These are phyloP conservation scores for Cystofilobasidium macerans DNA, from an alignment of 768 basidiomycete genomes.

Conservation along the genomic window DNA sequence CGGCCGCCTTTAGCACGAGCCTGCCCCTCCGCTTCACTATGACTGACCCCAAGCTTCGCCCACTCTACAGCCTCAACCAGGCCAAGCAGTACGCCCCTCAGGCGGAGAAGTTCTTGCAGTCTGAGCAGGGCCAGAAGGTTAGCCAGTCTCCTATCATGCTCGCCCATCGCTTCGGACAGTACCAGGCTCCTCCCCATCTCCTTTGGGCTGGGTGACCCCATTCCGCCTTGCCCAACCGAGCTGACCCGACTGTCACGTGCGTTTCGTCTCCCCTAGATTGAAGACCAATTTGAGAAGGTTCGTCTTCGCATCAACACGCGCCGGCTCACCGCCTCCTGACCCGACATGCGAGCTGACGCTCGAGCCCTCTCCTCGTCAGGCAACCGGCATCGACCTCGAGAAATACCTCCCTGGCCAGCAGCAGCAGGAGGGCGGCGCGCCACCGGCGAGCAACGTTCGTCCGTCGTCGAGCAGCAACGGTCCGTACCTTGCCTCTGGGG, in stretches of 20 bases:
- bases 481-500: not conserved
- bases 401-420: constrained; percentile 2
- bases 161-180: not conserved
- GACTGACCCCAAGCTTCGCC: too few species aligned
- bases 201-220: not conserved
- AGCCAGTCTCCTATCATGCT: not conserved
- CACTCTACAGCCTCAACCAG: constrained; percentile 7
- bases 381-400: constrained; percentile 17
- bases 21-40: too few species aligned
- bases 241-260: not conserved
- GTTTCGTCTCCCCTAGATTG: not conserved
- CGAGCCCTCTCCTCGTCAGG: not conserved
- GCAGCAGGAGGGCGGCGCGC: not conserved
- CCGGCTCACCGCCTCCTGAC: not conserved
- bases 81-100: constrained; percentile 5
- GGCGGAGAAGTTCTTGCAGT: constrained; percentile 11
- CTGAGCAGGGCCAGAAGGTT: constrained; percentile 19
- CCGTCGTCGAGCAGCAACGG: not conserved
- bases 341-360: not conserved
- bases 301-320: not conserved
- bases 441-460: not conserved
- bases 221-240: not conserved
- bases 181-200: not conserved
- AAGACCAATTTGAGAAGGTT: constrained; percentile 6
- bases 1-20: too few species aligned